These are phyloP conservation scores for Cercospora berteroae DNA, from an alignment of 2,329 filamentous ascomycete species.

Conservation along the genomic window DNA sequence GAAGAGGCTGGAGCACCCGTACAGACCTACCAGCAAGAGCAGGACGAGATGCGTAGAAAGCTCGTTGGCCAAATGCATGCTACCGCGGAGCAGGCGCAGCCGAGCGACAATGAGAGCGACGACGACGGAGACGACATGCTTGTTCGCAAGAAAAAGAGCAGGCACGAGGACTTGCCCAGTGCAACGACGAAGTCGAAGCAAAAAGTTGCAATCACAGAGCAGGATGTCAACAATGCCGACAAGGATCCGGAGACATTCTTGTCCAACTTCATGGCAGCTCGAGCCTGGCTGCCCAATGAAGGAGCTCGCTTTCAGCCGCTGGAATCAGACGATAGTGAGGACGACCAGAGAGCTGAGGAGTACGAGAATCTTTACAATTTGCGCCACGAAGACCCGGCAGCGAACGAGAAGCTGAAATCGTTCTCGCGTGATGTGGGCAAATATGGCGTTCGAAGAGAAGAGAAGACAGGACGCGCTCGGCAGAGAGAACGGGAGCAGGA, in stretches of 20 bases:
- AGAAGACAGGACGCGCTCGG: conserved; percentile 76
- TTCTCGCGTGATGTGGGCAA: conserved; percentile 85
- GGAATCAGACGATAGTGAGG: conserved; percentile 84
- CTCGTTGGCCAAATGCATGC: conserved; percentile 80
- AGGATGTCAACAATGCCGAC: conserved; percentile 73
- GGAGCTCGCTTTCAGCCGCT: conserved; percentile 72
- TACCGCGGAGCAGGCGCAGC: conserved; percentile 44
- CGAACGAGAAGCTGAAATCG: conserved; percentile 82
- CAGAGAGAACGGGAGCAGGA: conserved; percentile 74
- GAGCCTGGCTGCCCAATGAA: conserved; percentile 78
- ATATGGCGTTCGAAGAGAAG: conserved; percentile 82
- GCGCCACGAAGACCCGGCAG: conserved; percentile 90
- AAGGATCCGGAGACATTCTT: conserved; percentile 88
- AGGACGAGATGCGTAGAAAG: conserved; percentile 74
- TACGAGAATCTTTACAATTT: conserved; percentile 95
- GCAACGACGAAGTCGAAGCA: conserved; percentile 28
- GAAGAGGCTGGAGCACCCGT: conserved; percentile 51
- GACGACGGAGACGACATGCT: conserved; percentile 69
- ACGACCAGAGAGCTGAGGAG: conserved; percentile 72
- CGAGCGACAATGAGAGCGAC: conserved; percentile 50
- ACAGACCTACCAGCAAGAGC: conserved; percentile 82
- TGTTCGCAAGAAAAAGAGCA: conserved; percentile 63
- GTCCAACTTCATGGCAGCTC: conserved; percentile 91
- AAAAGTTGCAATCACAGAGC: conserved; percentile 48
- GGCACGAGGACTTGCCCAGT: conserved; percentile 30